phyloP scores from a whole-genome alignment of 306 rosid genomes.

The Gastrolobium bilobum region DNA sequence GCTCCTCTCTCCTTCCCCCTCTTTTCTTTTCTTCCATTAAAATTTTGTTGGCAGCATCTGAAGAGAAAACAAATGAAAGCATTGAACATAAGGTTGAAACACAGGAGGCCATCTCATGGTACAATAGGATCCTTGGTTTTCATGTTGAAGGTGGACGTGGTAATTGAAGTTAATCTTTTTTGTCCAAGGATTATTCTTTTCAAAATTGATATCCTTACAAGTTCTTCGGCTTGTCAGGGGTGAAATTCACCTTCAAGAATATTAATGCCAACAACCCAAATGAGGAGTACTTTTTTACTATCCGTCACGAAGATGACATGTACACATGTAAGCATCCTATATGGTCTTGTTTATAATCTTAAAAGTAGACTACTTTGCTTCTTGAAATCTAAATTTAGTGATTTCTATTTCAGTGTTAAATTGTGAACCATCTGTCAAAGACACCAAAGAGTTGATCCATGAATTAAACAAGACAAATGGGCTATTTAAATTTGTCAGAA shows the following conservation, averaged over 20 bases:
- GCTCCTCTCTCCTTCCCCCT: neutral
- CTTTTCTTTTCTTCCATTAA: neutral
- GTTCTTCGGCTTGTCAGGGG: conserved; percentile 57
- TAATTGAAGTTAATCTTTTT: conserved; percentile 49
- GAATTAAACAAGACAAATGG: conserved; percentile 82
- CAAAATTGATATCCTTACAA: conserved; percentile 29
- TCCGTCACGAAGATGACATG: conserved; percentile 67
- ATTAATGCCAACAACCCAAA: conserved; percentile 55
- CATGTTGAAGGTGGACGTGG: conserved; percentile 83
- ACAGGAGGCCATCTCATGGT: conserved; percentile 76
- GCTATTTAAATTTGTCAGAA: conserved; percentile 74
- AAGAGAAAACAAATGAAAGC: conserved; percentile 50
- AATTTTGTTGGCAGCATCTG: conserved; percentile 60
- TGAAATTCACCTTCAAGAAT: conserved; percentile 76
- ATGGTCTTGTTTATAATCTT: conserved; percentile 31
- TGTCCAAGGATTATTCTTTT: conserved; percentile 9
- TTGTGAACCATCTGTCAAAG: conserved; percentile 70
- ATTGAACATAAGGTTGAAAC: conserved; percentile 53
- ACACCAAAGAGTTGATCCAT: conserved; percentile 58
- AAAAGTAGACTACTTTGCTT: conserved; percentile 3
- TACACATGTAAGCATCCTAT: conserved; percentile 68
- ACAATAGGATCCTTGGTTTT: conserved; percentile 72
- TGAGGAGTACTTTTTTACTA: conserved; percentile 67
- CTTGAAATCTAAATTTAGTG: conserved; percentile 1
- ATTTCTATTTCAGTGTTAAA: conserved; percentile 62